Base-by-base conservation (phyloP, 208 protist genomes). In the Leishmania amazonensis region DNA sequence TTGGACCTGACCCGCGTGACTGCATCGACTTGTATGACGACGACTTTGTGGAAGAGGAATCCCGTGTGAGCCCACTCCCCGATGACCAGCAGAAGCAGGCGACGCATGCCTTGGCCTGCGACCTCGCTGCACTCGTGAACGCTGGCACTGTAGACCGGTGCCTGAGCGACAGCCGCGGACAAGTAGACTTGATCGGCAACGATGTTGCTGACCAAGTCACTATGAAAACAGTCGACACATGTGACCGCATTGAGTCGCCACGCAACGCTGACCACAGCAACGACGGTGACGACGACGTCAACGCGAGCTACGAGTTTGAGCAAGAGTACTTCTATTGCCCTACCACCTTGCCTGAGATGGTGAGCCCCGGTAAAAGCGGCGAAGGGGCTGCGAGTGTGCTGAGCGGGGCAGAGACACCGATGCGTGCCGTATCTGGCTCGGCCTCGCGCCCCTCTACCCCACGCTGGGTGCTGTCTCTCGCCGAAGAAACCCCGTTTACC, bases 401-500 rank as follows among this genome's bases (percentile, higher is more conserved):
- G 75, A 19, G 42, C 51, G 11, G 35, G 75, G n/a, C 54, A 11
- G 11, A 67, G 75, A 78, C 75, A 35, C 75, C 75, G 49, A 35
- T 7, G 54, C 57, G 53, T 40, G 13, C 57, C 15, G 40, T 42
- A 28, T 62, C 31, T 31, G 31, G 6, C 35, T 42, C 73, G 31
- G 80, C 82, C 6, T 17, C 78, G 40, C 78, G 64, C 64, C 47
- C 82, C 42, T 81, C 82, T 1, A 42, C 82, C 40, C 78, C 78
- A 19, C 83, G 78, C 38, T 86, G 83, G 78, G 74, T 73, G 17
- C 83, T 35, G 54, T 75, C 75, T 17, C 28, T 86, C 45, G 60
- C 83, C 6, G 78, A 86, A 54, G 83, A 86, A 57, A 86, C 83
- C 11, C 83, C 83, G 17, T 86, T 86, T 57, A 86, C 78, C 0